phyloP scores from a whole-genome alignment of 345 rosid genomes.

The Raphanus raphanistrum region DNA sequence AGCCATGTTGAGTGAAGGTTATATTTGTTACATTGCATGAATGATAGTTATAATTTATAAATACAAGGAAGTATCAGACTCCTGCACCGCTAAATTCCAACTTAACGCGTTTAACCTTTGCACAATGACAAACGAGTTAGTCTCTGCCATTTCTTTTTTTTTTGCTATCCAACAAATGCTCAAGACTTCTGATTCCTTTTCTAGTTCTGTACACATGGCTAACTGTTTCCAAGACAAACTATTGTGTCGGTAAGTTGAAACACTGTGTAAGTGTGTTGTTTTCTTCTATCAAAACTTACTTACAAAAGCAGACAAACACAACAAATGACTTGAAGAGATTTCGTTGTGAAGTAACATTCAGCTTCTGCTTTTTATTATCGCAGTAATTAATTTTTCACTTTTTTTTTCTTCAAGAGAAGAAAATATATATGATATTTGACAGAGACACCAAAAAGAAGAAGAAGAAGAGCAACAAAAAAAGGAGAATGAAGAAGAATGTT shows the following conservation, averaged over 20 bases:
- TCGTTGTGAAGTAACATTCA: no score
- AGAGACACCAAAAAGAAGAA: neutral
- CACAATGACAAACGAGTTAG: neutral
- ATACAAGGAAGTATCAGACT: neutral
- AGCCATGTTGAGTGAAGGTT: neutral
- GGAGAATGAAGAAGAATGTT: neutral
- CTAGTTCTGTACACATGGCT: neutral
- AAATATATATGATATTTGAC: constrained; percentile 16
- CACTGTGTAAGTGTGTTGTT: no score
- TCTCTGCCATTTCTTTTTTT: neutral
- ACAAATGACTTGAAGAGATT: no score
- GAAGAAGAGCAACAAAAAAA: neutral
- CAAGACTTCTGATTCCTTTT: neutral
- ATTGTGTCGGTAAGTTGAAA: neutral
- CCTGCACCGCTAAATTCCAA: neutral
- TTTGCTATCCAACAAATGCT: neutral
- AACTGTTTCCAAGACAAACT: neutral
- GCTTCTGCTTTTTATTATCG: no score
- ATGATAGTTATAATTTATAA: neutral
- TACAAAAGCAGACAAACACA: no score
- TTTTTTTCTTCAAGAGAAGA: neutral
- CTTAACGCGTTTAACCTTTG: neutral
- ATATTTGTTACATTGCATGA: neutral
- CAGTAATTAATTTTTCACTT: constrained; percentile 10
- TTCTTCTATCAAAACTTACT: no score